Percentiles rank a stretch among this genome's conserved stretches.
These are phyloP conservation scores for Atkinsonella hypoxylon DNA, from an alignment of 2,329 filamentous ascomycete species.

Conservation along the genomic window DNA sequence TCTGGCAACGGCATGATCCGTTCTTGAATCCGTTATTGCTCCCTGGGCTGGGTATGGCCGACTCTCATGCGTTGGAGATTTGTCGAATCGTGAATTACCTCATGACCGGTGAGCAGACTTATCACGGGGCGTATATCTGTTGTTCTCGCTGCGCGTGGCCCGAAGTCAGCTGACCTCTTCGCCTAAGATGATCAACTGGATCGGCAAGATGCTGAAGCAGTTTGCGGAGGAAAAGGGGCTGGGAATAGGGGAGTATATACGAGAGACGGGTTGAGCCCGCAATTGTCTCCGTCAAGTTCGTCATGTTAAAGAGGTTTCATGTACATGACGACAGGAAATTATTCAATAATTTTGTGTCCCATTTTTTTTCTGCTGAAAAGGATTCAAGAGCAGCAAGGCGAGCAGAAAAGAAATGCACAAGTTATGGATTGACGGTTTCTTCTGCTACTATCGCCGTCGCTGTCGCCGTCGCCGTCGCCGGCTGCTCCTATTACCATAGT, in stretches of 20 bases:
- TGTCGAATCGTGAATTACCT: slow-evolving; percentile 7
- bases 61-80: slow-evolving; percentile 5
- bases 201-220: slow-evolving; percentile 4
- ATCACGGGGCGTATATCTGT: slow-evolving; percentile 6
- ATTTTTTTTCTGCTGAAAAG: no score
- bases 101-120: slow-evolving; percentile 5
- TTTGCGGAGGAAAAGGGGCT: slow-evolving; percentile 5
- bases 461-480: no score
- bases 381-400: no score
- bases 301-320: background rate
- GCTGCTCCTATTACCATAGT: no score
- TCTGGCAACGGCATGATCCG: slow-evolving; percentile 4
- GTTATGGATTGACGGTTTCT: no score
- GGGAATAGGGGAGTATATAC: slow-evolving; percentile 3
- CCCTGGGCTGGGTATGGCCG: slow-evolving; percentile 1
- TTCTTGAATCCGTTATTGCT: slow-evolving; percentile 5
- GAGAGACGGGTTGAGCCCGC: background rate
- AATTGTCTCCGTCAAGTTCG: background rate
- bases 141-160: slow-evolving; percentile 5
- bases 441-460: no score
- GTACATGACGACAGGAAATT: background rate
- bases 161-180: background rate
- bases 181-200: slow-evolving; percentile 5
- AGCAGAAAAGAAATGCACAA: no score
- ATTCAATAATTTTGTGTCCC: background rate